Evolutionary conservation across 805 yeast species (phyloP), one percentile per base, ranked within the genome.

Genomic region (Sugiyamaella lignohabitans): DNA sequence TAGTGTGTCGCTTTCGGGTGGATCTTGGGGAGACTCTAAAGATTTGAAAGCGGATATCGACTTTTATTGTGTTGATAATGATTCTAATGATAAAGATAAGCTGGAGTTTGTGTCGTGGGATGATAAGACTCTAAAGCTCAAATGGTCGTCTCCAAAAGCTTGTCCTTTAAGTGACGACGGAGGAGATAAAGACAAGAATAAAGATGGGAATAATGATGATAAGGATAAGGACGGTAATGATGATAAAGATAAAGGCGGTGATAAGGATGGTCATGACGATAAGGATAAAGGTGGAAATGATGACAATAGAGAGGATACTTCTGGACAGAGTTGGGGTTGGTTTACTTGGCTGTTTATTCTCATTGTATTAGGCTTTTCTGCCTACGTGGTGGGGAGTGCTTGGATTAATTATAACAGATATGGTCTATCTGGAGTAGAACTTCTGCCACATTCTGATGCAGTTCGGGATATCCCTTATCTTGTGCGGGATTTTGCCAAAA

Each of bases 261-360:
- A 38, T 38, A 32, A 40, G 19, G 32, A 22, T 39, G 45, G 68
- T 66, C 45, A 40, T 20, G 50, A 54, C 11, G 46, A 43, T 19
- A 46, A 47, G 14, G 51, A 42, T 6, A 53, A 58, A 16, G 48
- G 60, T 20, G 63, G 59, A 47, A 66, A 65, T 29, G 63, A 64
- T 35, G 58, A 61, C 8, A n/a, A n/a, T n/a, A n/a, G n/a, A n/a
- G n/a, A n/a, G n/a, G 51, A 53, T 11, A 57, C 53, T 34, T 52
- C 58, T 19, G 55, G 63, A 10, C 42, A 66, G 58, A 79, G 81
- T 49, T 80, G 91, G 82, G 93, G 95, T 45, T 78, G 89, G 74
- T 78, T 89, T 61, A 77, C 88, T 2, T 86, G 91, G 81, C 59
- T 87, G 6, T 86, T 89, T 60, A 80, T 89, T 55, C 66, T 88